Base-by-base conservation (phyloP, 306 rosid species). In the Lablab purpureus region DNA sequence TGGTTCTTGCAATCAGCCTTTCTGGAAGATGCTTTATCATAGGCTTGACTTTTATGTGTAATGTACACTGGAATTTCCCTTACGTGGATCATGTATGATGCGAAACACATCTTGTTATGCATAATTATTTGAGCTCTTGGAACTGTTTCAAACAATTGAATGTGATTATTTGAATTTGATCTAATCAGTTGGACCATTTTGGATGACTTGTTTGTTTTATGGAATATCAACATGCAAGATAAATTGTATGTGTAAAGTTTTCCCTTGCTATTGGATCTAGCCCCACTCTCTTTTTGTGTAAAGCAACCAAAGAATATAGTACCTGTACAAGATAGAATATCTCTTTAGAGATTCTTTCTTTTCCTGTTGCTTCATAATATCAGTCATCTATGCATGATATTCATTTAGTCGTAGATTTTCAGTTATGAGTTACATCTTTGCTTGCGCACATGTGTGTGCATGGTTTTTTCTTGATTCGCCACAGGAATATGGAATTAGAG, bases 401-500 rank as follows among this genome's bases (percentile, higher is more conserved):
- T 19, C 12, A 19, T 71, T 66, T 66, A 47, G 32, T 41, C 23
- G 18, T 73, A 47, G 23, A 23, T 63, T 74, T 45, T 43, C n/a
- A 6, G 36, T 62, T n/a, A 27, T 74, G 68, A 47, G 36, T 67
- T 71, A 21, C 18, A 3, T 62, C 36, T 73, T 69, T 50, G 32
- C 30, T 19, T 80, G 17, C 45, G 9, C 58, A 5, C 51, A 22
- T 25, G 17, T 23, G 67, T 28, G 62, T 58, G 7, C 64, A 15
- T 18, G 25, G 10, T 40, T 66, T 66, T 81, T 60, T 71, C 66
- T 76, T 59, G 41, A 81, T 75, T 75, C 40, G 75, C 41, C 59
- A 32, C 82, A 96, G 99, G 96, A 93, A 84, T 93, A 96, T 77
- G 98, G 97, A 45, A 96, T 96, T 66, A 79, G 67, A 83, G 99